Conservation (phyloP, 805 yeast species). For the Candida manassasensis region DNA sequence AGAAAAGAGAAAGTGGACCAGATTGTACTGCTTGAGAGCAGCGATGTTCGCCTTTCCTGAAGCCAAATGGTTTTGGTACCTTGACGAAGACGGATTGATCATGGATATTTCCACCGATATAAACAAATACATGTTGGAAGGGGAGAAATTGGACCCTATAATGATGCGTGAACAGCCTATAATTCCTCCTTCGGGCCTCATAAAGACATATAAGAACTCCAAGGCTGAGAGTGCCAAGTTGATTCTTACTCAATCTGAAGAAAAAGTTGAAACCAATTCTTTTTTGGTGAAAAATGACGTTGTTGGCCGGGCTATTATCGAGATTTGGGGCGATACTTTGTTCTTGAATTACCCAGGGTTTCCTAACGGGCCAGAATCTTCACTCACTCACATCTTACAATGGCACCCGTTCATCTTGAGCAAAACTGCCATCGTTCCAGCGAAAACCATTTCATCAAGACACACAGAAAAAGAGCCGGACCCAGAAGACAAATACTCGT, state of each 20-base stretch:
- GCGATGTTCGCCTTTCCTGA: slow-evolving; percentile 93
- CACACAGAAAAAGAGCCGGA: slow-evolving; percentile 22
- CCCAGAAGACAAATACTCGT: slow-evolving; percentile 39
- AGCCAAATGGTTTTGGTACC: slow-evolving; percentile 86
- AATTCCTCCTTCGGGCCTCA: slow-evolving; percentile 60
- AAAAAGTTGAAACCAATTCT: slow-evolving; percentile 61
- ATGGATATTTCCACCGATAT: slow-evolving; percentile 66
- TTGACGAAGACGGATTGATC: slow-evolving; percentile 74
- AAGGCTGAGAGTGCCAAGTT: slow-evolving; percentile 52
- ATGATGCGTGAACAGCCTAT: slow-evolving; percentile 70
- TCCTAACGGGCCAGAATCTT: slow-evolving; percentile 55
- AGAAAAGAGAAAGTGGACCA: slow-evolving; percentile 57
- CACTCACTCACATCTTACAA: slow-evolving; percentile 80
- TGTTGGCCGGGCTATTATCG: slow-evolving; percentile 65
- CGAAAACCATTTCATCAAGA: slow-evolving; percentile 32
- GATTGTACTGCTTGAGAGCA: slow-evolving; percentile 62
- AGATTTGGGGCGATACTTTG: slow-evolving; percentile 72
- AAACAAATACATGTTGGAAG: slow-evolving; percentile 52
- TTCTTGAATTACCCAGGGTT: slow-evolving; percentile 64
- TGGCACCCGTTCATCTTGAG: slow-evolving; percentile 88
- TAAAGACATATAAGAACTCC: slow-evolving; percentile 62
- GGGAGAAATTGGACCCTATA: slow-evolving; percentile 57
- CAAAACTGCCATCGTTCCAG: slow-evolving; percentile 67
- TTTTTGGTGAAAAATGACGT: slow-evolving; percentile 67
- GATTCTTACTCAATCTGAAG: slow-evolving; percentile 65